Evolutionary conservation across 805 yeast species (phyloP).

Genomic region (Candida tallmaniae): DNA sequence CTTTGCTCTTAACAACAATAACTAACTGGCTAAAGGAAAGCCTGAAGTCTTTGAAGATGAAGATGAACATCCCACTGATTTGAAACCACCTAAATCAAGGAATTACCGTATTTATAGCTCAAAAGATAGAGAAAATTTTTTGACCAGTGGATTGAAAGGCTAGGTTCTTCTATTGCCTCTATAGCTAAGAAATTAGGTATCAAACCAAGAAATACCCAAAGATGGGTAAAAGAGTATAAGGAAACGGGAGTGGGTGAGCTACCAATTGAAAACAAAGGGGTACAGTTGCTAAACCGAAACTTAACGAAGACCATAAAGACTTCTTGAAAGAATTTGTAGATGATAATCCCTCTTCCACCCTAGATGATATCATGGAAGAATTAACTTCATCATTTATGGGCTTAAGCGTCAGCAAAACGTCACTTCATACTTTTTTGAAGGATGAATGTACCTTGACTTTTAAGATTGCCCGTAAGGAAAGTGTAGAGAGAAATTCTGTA

Average conservation of each 20-base stretch:
- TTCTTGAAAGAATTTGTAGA: slow-evolving; percentile 8
- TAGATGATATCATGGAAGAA: slow-evolving; percentile 7
- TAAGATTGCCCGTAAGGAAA: background rate
- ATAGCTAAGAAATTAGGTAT: slow-evolving; percentile 7
- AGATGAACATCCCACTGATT: background rate
- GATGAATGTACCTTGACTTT: no score
- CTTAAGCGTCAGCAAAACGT: slow-evolving; percentile 7
- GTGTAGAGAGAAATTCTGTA: background rate
- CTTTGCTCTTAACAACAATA: slow-evolving; percentile 1
- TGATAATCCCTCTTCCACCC: slow-evolving; percentile 8
- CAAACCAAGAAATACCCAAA: slow-evolving; percentile 7
- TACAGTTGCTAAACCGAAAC: slow-evolving; percentile 3
- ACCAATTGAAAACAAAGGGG: slow-evolving; percentile 6
- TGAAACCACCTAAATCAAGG: background rate
- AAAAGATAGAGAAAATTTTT: slow-evolving; percentile 6
- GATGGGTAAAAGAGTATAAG: slow-evolving; percentile 10
- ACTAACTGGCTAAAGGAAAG: slow-evolving; percentile 1
- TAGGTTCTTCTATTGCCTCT: slow-evolving; percentile 6
- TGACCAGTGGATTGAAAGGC: slow-evolving; percentile 7
- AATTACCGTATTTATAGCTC: slow-evolving; percentile 1
- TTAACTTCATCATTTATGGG: slow-evolving; percentile 3
- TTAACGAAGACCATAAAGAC: slow-evolving; percentile 7
- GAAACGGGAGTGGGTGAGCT: slow-evolving; percentile 3
- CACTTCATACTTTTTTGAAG: slow-evolving; percentile 8
- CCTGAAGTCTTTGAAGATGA: background rate